Evolutionary conservation across 495 filamentous ascomycete genomes (phyloP).

Genomic region (Hypoxylon crocopeplum): DNA sequence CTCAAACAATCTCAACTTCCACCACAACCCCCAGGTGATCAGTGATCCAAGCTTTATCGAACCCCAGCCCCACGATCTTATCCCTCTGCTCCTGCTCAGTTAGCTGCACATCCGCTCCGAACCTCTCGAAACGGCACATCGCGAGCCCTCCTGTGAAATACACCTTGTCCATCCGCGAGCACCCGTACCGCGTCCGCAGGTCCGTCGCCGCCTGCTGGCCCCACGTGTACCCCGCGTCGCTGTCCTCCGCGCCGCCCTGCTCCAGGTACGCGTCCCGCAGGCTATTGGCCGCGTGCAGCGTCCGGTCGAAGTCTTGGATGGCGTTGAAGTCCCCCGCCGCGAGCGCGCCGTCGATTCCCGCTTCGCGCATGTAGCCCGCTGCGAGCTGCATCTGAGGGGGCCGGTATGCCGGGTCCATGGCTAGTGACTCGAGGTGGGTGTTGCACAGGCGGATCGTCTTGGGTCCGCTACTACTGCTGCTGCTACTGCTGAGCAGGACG

Average conservation of each 20-base stretch:
- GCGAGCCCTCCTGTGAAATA: constrained; percentile 41
- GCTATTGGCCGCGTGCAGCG: constrained; percentile 51
- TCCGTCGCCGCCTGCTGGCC: constrained; percentile 54
- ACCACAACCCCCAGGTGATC: constrained; percentile 58
- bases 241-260: constrained; percentile 55
- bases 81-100: constrained; percentile 26
- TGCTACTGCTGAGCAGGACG: constrained; percentile 31
- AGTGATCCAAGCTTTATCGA: constrained; percentile 53
- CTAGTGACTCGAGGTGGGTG: constrained; percentile 62
- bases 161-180: constrained; percentile 61
- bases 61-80: constrained; percentile 28
- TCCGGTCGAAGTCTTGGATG: constrained; percentile 58
- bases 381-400: constrained; percentile 52
- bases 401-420: constrained; percentile 46
- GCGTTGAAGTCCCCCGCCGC: constrained; percentile 63
- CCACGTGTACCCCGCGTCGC: constrained; percentile 62
- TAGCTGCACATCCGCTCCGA: constrained; percentile 43
- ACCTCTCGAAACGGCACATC: constrained; percentile 45
- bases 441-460: constrained; percentile 55
- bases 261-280: constrained; percentile 62
- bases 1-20: constrained; percentile 28
- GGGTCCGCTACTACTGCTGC: not conserved
- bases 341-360: constrained; percentile 40
- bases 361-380: constrained; percentile 46
- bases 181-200: constrained; percentile 48